Conservation (phyloP, 306 rosid genomes). For the Medicago ruthenica region DNA sequence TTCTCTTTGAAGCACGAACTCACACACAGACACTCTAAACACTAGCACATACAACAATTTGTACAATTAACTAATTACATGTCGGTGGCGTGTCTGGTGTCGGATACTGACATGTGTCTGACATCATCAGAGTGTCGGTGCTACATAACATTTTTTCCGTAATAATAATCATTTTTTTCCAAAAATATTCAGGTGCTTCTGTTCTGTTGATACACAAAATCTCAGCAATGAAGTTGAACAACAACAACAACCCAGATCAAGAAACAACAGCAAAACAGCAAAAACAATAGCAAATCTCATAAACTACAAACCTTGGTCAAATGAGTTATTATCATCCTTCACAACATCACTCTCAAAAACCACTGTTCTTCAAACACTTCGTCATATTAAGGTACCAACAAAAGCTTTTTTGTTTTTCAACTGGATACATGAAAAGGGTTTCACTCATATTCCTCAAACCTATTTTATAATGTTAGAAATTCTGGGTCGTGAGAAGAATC, state of each 20-base stretch:
- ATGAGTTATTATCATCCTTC: constrained; percentile 51
- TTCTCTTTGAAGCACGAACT: too few species aligned
- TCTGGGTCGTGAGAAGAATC: constrained; percentile 62
- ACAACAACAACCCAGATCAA: not conserved
- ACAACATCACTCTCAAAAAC: constrained; percentile 64
- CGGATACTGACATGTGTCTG: too few species aligned
- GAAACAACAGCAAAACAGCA: not conserved
- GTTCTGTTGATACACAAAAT: not conserved
- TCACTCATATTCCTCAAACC: constrained; percentile 58
- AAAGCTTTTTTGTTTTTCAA: constrained; percentile 70
- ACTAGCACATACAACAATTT: too few species aligned
- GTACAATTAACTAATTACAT: too few species aligned
- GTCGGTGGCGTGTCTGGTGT: too few species aligned
- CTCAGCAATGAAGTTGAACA: not conserved
- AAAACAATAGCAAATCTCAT: not conserved
- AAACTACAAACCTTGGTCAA: constrained; percentile 25
- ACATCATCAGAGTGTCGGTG: too few species aligned
- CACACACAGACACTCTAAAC: too few species aligned
- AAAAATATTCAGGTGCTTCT: not conserved
- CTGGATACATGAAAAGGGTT: constrained; percentile 66
- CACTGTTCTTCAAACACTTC: constrained; percentile 65
- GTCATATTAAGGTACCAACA: constrained; percentile 53
- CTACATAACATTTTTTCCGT: not conserved
- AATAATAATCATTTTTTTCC: not conserved
- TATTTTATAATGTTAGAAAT: constrained; percentile 68